Evolutionary conservation across 2,329 filamentous ascomycete species (phyloP), one percentile per base, ranked within the genome.

Genomic region (Trichophyton verrucosum): DNA sequence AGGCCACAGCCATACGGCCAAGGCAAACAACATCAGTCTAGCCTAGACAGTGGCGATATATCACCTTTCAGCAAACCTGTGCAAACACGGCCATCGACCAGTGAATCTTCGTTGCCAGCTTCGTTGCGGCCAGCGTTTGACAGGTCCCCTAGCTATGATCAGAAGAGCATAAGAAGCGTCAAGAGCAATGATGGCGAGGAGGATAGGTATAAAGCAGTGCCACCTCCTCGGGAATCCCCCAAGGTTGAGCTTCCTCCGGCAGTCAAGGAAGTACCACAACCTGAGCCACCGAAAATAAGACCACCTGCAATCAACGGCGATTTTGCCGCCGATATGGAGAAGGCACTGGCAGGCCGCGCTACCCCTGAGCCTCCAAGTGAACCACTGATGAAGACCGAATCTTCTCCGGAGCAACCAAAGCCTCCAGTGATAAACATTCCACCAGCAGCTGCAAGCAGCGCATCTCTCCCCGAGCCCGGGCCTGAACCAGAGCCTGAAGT

Each of bases 401-500:
- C 51, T 2, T 36, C 27, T 55, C 51, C 51, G 2, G 51, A 55
- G 15, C 24, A 55, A 36, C 15, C 27, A 13, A 55, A 33, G 15
- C 51, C 27, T 8, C 51, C 51, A 13, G 27, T 55, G 15, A 15
- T 36, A 55, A 36, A 36, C 27, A n/a, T 36, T 27, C 51, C 51
- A 6, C 13, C 49, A 11, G 13, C 51, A 20, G 15, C 27, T 2
- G 24, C 51, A 55, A 55, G 51, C 27, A 55, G 51, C 27, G 17
- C 27, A n/a, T 55, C 51, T 1, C 51, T 36, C 4, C 55, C 55
- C 3, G 55, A 57, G 22, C 38, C 24, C 33, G 36, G 15, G 24
- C 3, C 55, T 15, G 15, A 38, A 56, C 53, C 53, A n/a, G 27
- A 33, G 27, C 53, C 56, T 5, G 62, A 67, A 73, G 81, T 81